Evolutionary conservation across 129 eudicot genomes (phyloP), one percentile per base, ranked within the genome.

Genomic region (Cynara cardunculus): DNA sequence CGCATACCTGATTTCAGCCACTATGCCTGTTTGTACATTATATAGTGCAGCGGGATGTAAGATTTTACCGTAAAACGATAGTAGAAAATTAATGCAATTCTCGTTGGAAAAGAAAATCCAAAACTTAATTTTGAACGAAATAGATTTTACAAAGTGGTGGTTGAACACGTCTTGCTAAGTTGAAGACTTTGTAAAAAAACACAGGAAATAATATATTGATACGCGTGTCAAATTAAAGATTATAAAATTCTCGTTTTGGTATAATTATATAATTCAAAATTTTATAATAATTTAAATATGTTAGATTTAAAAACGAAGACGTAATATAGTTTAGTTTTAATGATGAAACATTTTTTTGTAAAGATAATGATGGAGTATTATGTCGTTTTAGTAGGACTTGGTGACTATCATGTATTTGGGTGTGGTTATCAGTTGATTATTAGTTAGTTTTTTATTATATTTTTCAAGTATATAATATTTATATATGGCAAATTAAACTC

Each of bases 1-100:
- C 11, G 34, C 35, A 70, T 28, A 79, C 83, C 19, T 79, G 70
- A 28, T 44, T 79, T 79, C 77, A 7, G 35, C 64, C 49, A 10
- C 22, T 27, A 44, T 78, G 31, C 46, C 82, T 68, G 46, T 41
- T 11, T 46, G 2, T 53, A 49, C 70, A 69, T 3, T 18, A 0
- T 19, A 4, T 19, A n/a, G 16, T 49, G 62, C 62, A 53, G 24
- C 8, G 8, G 64, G 64, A 1, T 18, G 64, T 18, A 53, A 2
- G 21, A 5, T 53, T 1, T 53, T 18, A 53, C 4, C 7, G 64
- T 53, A n/a, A 53, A 53, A 18, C 1, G 65, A 18, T 11, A 41
- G 0, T 56, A n/a, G 24, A 56, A 56, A 56, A 0, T 18, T 56
- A n/a, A 56, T 56, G 21, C 10, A 56, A 56, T 56, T 56, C 65